Evolutionary conservation across 202 grass and related monocot species (phyloP), one percentile per base, ranked within the genome.

Genomic region (Panicum virgatum): DNA sequence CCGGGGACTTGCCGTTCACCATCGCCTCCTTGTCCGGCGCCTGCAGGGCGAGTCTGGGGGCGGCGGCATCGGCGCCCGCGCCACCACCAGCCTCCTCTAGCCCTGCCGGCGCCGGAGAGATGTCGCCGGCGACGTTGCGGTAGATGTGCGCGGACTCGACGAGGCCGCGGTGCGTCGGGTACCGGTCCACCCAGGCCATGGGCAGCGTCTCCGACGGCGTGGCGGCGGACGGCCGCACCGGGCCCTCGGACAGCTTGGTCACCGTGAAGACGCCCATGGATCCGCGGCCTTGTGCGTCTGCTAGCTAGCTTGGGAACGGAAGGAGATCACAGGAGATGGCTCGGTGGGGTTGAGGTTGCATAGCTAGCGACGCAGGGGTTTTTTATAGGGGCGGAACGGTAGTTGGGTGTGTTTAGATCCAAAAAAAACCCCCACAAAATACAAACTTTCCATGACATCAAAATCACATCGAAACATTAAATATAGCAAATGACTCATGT

Each of bases 141-240:
- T 87, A 98, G 12, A 98, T 75, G 73, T 98, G 92, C 76, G 91
- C 39, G 32, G 95, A 98, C 75, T 98, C 95, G 65, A 97, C 95
- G 9, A 97, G 88, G 78, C 95, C 95, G 19, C 95, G 95, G 80
- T 97, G 94, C 7, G 94, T 97, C 36, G 94, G 91, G 75, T 97
- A 97, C 5, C 94, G 82, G 74, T 93, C 94, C n/a, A 97, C 86
- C 94, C 94, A 97, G 10, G 88, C 91, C 52, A 97, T 60, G 6
- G 94, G 86, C 44, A 91, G 71, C 53, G 69, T 93, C 65, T 88
- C 90, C 23, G 54, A 53, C 25, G 94, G 94, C 26, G 94, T 93
- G 1, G 47, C 61, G 43, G 74, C 83, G 46, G 94, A 88, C 18
- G 94, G 94, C 30, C 82, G 86, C 37, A 97, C 90, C 10, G 91